phyloP scores from a whole-genome alignment of 345 rosid species.

The Diplotaxis tenuifolia region DNA sequence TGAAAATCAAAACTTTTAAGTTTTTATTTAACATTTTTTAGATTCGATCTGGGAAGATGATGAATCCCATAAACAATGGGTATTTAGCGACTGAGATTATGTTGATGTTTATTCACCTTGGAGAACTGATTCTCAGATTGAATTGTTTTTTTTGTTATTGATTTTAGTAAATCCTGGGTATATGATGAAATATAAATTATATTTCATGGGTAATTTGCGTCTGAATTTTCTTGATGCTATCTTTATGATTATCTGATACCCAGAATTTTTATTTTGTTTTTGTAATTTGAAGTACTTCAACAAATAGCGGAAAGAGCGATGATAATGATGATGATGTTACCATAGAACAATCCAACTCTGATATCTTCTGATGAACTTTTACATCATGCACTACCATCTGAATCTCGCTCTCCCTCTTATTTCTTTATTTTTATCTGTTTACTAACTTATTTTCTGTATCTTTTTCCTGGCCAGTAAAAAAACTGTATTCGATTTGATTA shows the following conservation, averaged over 20 bases:
- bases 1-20: neutral
- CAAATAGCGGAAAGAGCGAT: constrained; percentile 23
- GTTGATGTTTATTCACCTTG: constrained; percentile 42
- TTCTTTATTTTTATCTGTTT: too few relatives aligned
- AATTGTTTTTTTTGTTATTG: neutral
- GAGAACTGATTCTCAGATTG: constrained; percentile 38
- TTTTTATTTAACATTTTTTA: neutral
- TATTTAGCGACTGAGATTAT: constrained; percentile 28
- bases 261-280: too few relatives aligned
- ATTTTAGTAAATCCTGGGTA: constrained; percentile 7
- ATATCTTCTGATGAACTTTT: constrained; percentile 12
- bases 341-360: constrained; percentile 45
- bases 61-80: constrained; percentile 30
- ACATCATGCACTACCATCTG: constrained; percentile 44
- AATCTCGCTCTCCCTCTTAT: constrained; percentile 26
- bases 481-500: too few relatives aligned
- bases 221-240: constrained; percentile 36
- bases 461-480: too few relatives aligned
- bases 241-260: constrained; percentile 31
- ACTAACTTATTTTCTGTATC: too few relatives aligned
- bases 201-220: constrained; percentile 44
- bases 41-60: constrained; percentile 17
- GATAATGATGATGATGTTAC: constrained; percentile 36
- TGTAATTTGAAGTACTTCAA: too few relatives aligned
- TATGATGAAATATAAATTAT: constrained; percentile 31